A percentile compares a stretch with the other conserved stretches of the same genome.
These are phyloP conservation scores for Waitea zeae DNA, from an alignment of 1,284 basidiomycete genomes.

Conservation along the genomic window DNA sequence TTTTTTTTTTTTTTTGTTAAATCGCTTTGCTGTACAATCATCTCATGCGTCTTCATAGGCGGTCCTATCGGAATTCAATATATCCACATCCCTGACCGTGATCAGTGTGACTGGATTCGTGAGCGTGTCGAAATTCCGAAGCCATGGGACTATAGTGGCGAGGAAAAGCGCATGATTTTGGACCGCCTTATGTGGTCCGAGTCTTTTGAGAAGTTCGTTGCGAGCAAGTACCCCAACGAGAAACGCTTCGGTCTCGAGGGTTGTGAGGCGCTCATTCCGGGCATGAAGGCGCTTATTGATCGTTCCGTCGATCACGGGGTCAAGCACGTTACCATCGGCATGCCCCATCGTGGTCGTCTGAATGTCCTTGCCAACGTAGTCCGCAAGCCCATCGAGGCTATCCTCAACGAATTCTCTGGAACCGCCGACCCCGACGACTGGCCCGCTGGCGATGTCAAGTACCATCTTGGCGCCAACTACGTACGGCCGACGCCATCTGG, in stretches of 20 bases:
- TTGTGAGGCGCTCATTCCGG: constrained; percentile 93
- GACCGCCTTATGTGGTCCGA: constrained; percentile 99
- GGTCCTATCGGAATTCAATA: constrained; percentile 94
- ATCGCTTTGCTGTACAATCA: no score
- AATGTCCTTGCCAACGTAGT: constrained; percentile 98
- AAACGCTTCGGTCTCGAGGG: constrained; percentile 99
- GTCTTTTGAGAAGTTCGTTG: constrained; percentile 96
- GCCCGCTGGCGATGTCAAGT: constrained; percentile 96
- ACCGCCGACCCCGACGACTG: constrained; percentile 49
- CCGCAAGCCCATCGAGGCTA: constrained; percentile 95
- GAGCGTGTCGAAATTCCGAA: constrained; percentile 92
- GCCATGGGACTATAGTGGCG: constrained; percentile 96
- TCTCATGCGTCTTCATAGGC: no score
- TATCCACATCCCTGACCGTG: constrained; percentile 95
- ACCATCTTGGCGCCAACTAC: constrained; percentile 98
- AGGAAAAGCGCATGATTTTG: constrained; percentile 98
- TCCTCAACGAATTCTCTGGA: constrained; percentile 93
- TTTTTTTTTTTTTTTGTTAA: no score
- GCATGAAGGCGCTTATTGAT: constrained; percentile 99
- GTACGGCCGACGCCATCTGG: constrained; percentile 95
- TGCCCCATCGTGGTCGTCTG: constrained; percentile 98
- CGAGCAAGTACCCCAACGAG: constrained; percentile 98
- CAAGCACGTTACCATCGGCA: constrained; percentile 93
- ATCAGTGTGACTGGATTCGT: constrained; percentile 98
- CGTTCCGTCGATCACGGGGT: constrained; percentile 94